Evolutionary conservation across 1,284 basidiomycete species (phyloP), one percentile per base, ranked within the genome.

Genomic region (Ustilago tritici): DNA sequence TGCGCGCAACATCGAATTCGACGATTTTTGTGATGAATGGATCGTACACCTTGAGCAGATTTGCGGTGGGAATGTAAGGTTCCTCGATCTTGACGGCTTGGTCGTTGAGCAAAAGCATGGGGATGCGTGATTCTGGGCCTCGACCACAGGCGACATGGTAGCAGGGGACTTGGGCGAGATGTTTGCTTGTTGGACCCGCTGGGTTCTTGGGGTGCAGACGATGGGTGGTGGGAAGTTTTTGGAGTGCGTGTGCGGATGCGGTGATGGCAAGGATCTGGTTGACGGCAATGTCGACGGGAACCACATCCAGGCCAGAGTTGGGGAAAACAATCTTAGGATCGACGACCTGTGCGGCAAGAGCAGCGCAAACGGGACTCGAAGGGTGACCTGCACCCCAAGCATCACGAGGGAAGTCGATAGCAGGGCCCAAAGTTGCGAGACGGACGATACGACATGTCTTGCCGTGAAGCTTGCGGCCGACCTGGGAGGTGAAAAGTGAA

Each of bases 351-450:
- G 75, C 75, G 2, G 75, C 75, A 40, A 78, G 15, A 17, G 71
- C 75, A 49, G 75, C 75, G 34, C 75, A 78, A 5, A 78, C 65
- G n/a, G 75, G 75, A 46, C 75, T 78, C 9, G 68, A 71, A 36
- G 75, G 75, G 49, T 78, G 75, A 58, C 75, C 75, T 1, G 75
- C 66, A 53, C 75, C 75, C 75, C 75, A 78, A 23, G 65, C 75
- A 19, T 49, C 38, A n/a, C 75, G 57, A 11, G 75, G 75, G n/a
- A 75, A 78, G 14, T 73, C 70, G 50, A 78, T 58, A 4, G 75
- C 64, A 40, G 75, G 75, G 23, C 75, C 75, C 12, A 78, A 52
- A 3, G 75, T 78, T n/a, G 75, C 69, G 28, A 78, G 50, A 38
- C 75, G 61, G 14, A 78, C 67, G 35, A 78, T 78, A 31, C 75